Evolutionary conservation across 192 early-diverging fungal genomes (phyloP), one percentile per base, ranked within the genome.

Genomic region (Jimgerdemannia flammicorona): DNA sequence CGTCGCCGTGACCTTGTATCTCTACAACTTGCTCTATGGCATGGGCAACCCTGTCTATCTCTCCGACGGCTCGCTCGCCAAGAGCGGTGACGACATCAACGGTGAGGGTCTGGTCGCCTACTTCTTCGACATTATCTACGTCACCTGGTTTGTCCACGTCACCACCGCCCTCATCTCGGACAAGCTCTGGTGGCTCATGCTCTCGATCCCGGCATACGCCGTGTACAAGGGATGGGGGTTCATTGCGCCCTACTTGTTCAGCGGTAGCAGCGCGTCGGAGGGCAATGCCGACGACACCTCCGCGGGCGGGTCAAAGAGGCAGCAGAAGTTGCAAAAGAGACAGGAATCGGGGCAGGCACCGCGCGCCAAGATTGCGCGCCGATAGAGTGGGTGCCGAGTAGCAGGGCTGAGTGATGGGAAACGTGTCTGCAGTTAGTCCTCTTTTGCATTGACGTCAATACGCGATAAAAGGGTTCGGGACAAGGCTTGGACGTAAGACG

Each of bases 101-200:
- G 79, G 84, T 54, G 86, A 87, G 67, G 87, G 87, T 1, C 74
- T 87, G 19, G 80, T 81, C 18, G 86, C 84, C 84, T 94, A 94
- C 72, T 90, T 91, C 80, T 95, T 94, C 78, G 94, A 95, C 72
- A 88, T 94, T 67, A 92, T 95, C 69, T 95, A 95, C 69, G 84
- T 95, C 43, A 90, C 92, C 19, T 94, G 93, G 93, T 87, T 91
- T 71, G 91, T 91, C 44, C 91, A 93, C 78, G 75, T 90, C 44
- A 81, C 83, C 7, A 89, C 89, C 39, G 89, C 89, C 20, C 83
- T 90, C 59, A 77, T 87, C 39, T 91, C 86, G 66, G 77, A 78
- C 63, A 84, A 87, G 75, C 78, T 82, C 72, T 90, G 83, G 89
- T 87, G 77, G 72, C 76, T 79, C 44, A 59, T 59, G 49, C 6